Percentiles rank a stretch among this genome's conserved stretches.
Evolutionary conservation across 2,329 filamentous ascomycete species (phyloP).

Genomic region (Verticillium longisporum): DNA sequence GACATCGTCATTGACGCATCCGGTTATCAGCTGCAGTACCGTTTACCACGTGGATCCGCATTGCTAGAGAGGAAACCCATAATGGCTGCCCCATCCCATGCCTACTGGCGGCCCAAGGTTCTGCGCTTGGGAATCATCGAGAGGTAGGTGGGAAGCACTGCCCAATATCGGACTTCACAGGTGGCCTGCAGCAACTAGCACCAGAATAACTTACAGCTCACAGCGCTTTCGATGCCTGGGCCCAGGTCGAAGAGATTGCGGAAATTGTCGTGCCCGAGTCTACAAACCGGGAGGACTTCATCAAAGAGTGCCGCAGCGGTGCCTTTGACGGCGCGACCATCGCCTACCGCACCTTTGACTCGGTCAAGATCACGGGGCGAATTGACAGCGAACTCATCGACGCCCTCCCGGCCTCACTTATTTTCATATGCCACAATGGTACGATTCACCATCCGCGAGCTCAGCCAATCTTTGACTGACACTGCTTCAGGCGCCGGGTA

Average conservation of each 20-base stretch:
- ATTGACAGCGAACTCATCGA: conserved; percentile 66
- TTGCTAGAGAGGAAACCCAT: not conserved
- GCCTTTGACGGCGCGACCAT: conserved; percentile 58
- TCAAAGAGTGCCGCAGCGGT: conserved; percentile 60
- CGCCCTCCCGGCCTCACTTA: conserved; percentile 43
- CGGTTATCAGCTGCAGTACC: not conserved
- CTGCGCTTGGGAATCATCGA: conserved; percentile 30
- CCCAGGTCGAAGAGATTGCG: conserved; percentile 52
- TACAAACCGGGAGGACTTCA: conserved; percentile 58
- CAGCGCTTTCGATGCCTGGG: conserved; percentile 61
- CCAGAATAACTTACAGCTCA: not conserved
- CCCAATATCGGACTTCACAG: not conserved
- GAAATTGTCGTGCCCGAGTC: conserved; percentile 58
- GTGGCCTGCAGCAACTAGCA: not conserved
- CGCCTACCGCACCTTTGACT: conserved; percentile 66
- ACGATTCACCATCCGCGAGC: not conserved
- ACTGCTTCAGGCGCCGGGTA: conserved; percentile 67
- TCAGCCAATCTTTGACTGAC: not conserved
- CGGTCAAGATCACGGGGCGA: conserved; percentile 56
- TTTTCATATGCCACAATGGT: conserved; percentile 57
- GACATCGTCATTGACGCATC: too few species aligned
- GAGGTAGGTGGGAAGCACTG: conserved; percentile 21
- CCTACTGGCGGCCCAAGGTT: conserved; percentile 21
- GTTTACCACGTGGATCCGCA: not conserved
- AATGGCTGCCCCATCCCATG: not conserved